These are phyloP conservation scores for Cystobasidium tubakii DNA, from an alignment of 768 basidiomycete genomes.

Conservation along the genomic window DNA sequence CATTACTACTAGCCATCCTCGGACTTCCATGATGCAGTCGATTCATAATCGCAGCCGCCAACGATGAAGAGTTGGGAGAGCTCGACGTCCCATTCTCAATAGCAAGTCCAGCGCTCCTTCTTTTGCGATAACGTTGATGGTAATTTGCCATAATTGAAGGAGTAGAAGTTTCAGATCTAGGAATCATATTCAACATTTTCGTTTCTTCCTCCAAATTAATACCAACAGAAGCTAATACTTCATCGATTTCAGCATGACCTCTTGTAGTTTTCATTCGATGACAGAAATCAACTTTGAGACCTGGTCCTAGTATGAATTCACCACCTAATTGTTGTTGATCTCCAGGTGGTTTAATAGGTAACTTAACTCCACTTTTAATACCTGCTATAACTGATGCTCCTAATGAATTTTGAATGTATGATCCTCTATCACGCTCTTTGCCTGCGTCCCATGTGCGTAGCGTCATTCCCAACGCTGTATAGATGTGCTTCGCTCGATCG, in stretches of 20 bases:
- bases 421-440: neutral
- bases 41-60: neutral
- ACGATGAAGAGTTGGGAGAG: neutral
- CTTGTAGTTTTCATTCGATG: slow-evolving; percentile 34
- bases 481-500: slow-evolving; percentile 30
- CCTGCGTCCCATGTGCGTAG: slow-evolving; percentile 32
- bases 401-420: slow-evolving; percentile 24
- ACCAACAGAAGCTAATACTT: slow-evolving; percentile 27
- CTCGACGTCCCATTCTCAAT: neutral
- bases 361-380: slow-evolving; percentile 7
- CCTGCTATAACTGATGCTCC: neutral
- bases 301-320: slow-evolving; percentile 36
- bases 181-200: neutral
- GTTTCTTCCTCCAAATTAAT: slow-evolving; percentile 18
- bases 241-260: slow-evolving; percentile 28
- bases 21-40: neutral
- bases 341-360: slow-evolving; percentile 31
- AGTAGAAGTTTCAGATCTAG: slow-evolving; percentile 3
- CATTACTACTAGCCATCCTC: neutral
- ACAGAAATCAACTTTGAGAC: slow-evolving; percentile 12
- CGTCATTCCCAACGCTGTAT: slow-evolving; percentile 34
- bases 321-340: slow-evolving; percentile 36
- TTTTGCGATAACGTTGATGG: neutral
- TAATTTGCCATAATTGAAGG: neutral
- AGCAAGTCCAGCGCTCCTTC: too few species aligned